Conservation (phyloP, 768 basidiomycete species). For the Steccherinum ochraceum region DNA sequence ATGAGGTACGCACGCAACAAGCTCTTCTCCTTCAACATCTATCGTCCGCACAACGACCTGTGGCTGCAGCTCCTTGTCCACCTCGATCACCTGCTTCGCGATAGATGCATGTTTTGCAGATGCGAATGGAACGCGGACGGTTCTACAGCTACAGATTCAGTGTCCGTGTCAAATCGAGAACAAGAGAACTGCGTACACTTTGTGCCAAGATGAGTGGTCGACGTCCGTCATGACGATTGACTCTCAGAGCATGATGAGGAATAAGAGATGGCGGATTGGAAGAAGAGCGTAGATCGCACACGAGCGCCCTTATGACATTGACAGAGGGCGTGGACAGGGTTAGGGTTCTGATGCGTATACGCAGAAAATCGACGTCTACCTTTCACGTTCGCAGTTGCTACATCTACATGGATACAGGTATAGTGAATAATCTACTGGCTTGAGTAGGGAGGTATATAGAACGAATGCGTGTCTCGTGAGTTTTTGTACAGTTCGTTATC, state of each 20-base stretch:
- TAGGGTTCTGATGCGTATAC: no score
- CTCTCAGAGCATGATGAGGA: neutral
- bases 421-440: no score
- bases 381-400: no score
- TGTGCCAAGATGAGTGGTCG: conserved; percentile 39
- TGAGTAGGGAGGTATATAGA: no score
- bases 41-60: conserved; percentile 74
- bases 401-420: no score
- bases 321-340: no score
- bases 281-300: no score
- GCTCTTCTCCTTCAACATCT: conserved; percentile 54
- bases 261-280: no score
- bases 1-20: conserved; percentile 60
- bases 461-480: no score
- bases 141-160: conserved; percentile 28
- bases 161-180: neutral
- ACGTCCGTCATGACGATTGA: conserved; percentile 19
- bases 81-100: conserved; percentile 78
- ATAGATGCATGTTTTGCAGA: conserved; percentile 70
- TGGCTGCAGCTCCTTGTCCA: conserved; percentile 80
- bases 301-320: no score
- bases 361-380: no score
- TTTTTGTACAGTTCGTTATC: no score
- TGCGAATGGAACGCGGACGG: conserved; percentile 73
- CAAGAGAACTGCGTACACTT: conserved; percentile 38